A percentile compares a stretch with the other conserved stretches of the same genome.
Evolutionary conservation across 805 yeast species (phyloP).

Genomic region (Metschnikowia noctiluminum): DNA sequence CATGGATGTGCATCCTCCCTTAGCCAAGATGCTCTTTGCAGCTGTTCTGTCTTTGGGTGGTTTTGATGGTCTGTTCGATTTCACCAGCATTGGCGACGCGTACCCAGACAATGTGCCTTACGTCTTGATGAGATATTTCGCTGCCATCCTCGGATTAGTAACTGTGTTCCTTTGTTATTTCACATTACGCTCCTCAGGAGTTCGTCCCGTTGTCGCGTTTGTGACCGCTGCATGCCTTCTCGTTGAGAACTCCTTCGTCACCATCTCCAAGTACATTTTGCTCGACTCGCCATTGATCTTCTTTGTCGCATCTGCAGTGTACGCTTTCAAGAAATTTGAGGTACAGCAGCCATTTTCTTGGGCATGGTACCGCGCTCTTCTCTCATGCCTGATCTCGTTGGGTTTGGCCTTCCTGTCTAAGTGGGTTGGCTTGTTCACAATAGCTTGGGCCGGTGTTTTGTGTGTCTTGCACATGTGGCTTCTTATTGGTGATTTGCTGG

Average conservation of each 20-base stretch:
- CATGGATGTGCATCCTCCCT: slow-evolving; percentile 79
- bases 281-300: slow-evolving; percentile 74
- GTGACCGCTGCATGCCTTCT: slow-evolving; percentile 53
- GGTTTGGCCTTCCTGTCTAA: slow-evolving; percentile 74
- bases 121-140: slow-evolving; percentile 63
- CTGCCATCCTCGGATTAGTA: slow-evolving; percentile 65
- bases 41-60: slow-evolving; percentile 67
- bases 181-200: slow-evolving; percentile 70
- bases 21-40: slow-evolving; percentile 73
- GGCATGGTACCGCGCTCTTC: slow-evolving; percentile 56
- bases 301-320: slow-evolving; percentile 70
- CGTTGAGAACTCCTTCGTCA: slow-evolving; percentile 65
- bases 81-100: slow-evolving; percentile 60
- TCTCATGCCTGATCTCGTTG: slow-evolving; percentile 64
- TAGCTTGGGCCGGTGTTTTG: slow-evolving; percentile 70
- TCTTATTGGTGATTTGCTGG: slow-evolving; percentile 63
- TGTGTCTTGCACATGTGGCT: slow-evolving; percentile 68
- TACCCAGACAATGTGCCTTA: slow-evolving; percentile 64
- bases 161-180: slow-evolving; percentile 64
- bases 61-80: slow-evolving; percentile 66
- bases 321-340: slow-evolving; percentile 64
- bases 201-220: slow-evolving; percentile 59
- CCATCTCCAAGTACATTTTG: slow-evolving; percentile 71
- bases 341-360: slow-evolving; percentile 57
- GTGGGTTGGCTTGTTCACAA: slow-evolving; percentile 82